Conservation (phyloP, 306 rosid genomes). For the Begonia loranthoides region DNA sequence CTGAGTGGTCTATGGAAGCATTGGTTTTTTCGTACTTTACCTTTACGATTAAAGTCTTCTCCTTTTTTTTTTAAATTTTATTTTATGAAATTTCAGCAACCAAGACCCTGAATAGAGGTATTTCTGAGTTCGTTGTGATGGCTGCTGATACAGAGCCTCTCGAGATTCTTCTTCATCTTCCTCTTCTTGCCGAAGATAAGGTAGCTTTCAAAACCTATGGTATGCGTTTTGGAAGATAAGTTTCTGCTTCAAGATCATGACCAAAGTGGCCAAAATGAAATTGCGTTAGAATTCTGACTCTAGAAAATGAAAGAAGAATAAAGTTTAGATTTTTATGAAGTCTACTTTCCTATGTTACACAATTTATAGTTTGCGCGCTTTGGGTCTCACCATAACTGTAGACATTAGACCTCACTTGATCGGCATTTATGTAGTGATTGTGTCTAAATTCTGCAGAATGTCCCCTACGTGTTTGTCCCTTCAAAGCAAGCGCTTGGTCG, state of each 20-base stretch:
- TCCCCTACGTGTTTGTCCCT: slow-evolving; percentile 77
- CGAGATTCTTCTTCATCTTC: slow-evolving; percentile 88
- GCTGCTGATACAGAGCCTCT: slow-evolving; percentile 84
- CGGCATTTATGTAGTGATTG: not conserved
- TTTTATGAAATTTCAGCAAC: slow-evolving; percentile 44
- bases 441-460: slow-evolving; percentile 38
- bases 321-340: no score
- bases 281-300: no score
- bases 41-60: not conserved
- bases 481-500: slow-evolving; percentile 95
- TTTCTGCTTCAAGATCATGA: no score
- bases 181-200: slow-evolving; percentile 83
- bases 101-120: slow-evolving; percentile 78
- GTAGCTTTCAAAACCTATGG: slow-evolving; percentile 17
- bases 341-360: no score
- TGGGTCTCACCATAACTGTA: no score
- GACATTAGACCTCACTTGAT: not conserved
- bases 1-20: no score
- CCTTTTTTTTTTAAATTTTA: no score
- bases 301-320: no score
- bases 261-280: no score
- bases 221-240: not conserved
- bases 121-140: slow-evolving; percentile 83
- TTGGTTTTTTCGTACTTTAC: no score
- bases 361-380: no score